Percentiles rank a stretch among this genome's conserved stretches.
phyloP scores from a whole-genome alignment of 2,329 filamentous ascomycete species.

The Triangularia setosa region DNA sequence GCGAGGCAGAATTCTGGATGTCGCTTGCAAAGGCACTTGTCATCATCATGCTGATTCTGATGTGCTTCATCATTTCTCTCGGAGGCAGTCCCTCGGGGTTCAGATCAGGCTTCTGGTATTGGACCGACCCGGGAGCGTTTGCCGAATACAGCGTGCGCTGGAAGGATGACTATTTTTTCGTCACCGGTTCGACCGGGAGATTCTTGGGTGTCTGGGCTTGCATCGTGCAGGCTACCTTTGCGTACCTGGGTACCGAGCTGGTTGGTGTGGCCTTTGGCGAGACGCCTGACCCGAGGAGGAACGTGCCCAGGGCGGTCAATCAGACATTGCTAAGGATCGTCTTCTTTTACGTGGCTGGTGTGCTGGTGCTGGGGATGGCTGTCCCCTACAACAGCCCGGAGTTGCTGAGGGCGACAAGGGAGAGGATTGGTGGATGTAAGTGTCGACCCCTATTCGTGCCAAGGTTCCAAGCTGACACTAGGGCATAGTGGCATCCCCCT shows the following conservation, averaged over 20 bases:
- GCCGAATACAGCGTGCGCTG: constrained; percentile 31
- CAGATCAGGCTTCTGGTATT: constrained; percentile 42
- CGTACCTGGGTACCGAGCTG: constrained; percentile 52
- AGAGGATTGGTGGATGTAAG: constrained; percentile 33
- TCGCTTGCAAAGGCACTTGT: constrained; percentile 43
- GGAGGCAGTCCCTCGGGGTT: constrained; percentile 37
- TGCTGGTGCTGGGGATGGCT: constrained; percentile 63
- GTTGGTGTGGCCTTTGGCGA: constrained; percentile 67
- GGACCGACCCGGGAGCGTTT: constrained; percentile 42
- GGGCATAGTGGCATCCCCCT: constrained; percentile 46
- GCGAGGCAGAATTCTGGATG: constrained; percentile 48
- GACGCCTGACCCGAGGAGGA: constrained; percentile 63
- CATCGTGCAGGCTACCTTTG: constrained; percentile 38
- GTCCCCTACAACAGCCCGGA: constrained; percentile 54
- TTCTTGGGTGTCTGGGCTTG: constrained; percentile 40
- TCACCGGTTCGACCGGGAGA: constrained; percentile 31
- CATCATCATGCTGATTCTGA: constrained; percentile 38
- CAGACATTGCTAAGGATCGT: constrained; percentile 67
- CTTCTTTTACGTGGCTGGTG: constrained; percentile 64
- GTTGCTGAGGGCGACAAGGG: constrained; percentile 41
- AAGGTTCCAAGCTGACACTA: not conserved
- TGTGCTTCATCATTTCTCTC: constrained; percentile 37
- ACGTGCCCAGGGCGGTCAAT: constrained; percentile 63
- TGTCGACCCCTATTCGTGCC: not conserved
- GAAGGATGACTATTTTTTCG: constrained; percentile 10